A percentile compares a stretch with the other conserved stretches of the same genome.
These are phyloP conservation scores for Salvia sclarea DNA, from an alignment of 305 asterid species.

Conservation along the genomic window DNA sequence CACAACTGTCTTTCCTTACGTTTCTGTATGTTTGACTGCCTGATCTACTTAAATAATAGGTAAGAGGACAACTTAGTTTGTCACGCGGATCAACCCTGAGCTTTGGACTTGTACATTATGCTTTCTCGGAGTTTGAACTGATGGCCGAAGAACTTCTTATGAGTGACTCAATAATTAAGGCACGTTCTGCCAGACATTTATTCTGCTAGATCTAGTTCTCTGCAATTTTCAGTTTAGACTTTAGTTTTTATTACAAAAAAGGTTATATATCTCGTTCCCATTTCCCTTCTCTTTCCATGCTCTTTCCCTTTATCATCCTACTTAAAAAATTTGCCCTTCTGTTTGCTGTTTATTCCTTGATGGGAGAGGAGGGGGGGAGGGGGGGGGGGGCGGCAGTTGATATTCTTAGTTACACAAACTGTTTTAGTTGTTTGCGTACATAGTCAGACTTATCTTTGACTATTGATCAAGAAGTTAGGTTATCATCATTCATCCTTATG, in stretches of 20 bases:
- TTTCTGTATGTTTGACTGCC: constrained; percentile 26
- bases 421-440: background rate
- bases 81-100: constrained; percentile 75
- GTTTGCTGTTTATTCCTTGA: background rate
- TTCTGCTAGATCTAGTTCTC: constrained; percentile 17
- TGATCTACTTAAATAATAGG: constrained; percentile 46
- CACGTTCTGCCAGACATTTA: constrained; percentile 33
- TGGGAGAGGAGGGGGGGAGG: constrained; percentile 12
- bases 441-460: background rate
- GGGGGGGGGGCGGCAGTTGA: no score
- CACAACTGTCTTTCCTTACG: constrained; percentile 1
- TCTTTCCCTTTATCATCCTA: constrained; percentile 16
- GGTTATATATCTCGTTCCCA: background rate
- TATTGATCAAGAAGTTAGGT: background rate
- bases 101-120: constrained; percentile 72
- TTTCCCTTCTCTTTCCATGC: constrained; percentile 4
- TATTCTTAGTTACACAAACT: constrained; percentile 10
- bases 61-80: constrained; percentile 85
- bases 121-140: constrained; percentile 78
- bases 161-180: constrained; percentile 89
- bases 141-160: constrained; percentile 92
- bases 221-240: background rate
- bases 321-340: background rate
- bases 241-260: constrained; percentile 15
- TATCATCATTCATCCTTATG: background rate